Evolutionary conservation across 805 yeast species (phyloP), one percentile per base, ranked within the genome.

Genomic region (Pichia heedii): DNA sequence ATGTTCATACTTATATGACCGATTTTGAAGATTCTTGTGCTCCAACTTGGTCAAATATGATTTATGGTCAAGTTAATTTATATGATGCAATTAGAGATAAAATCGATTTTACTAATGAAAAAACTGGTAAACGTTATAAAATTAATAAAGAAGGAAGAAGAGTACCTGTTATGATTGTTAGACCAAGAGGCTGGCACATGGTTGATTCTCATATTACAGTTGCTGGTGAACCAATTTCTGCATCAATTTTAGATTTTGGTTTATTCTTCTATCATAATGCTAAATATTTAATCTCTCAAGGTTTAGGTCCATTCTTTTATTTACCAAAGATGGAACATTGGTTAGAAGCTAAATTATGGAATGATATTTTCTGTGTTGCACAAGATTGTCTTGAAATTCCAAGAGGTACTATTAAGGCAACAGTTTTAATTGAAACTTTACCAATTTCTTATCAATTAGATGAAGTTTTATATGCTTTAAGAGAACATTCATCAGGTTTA

Each of bases 101-200:
- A 56, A 72, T 84, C 55, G 72, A 74, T 52, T 74, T 73, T 54
- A 68, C 67, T 24, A 56, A 59, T 39, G 55, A 54, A 41, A 20
- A 47, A 27, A 65, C 62, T 16, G 71, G 71, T 22, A 69, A 69
- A 51, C 43, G 58, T 29, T 68, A 68, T 52, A 59, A 59, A 49
- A 64, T 68, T 41, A 56, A 65, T 39, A 68, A 67, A 47, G 69
- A 69, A 44, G 73, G 70, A 43, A 71, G 73, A 60, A 79, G 79
- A 57, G 69, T 81, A 41, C 90, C 90, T 48, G 84, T 88, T 36
- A 66, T 84, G 60, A 81, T 84, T 60, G 88, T 83, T 44, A 76
- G 94, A 69, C 94, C 94, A 58, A 75, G 94, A 69, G 93, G 94
- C 40, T 83, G 90, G 89, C 94, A 84, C 62, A 72, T 84, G 75